Percentiles rank a stretch among this genome's conserved stretches.
These are phyloP conservation scores for Cyberlindnera petersonii DNA, from an alignment of 805 yeast genomes.

Conservation along the genomic window DNA sequence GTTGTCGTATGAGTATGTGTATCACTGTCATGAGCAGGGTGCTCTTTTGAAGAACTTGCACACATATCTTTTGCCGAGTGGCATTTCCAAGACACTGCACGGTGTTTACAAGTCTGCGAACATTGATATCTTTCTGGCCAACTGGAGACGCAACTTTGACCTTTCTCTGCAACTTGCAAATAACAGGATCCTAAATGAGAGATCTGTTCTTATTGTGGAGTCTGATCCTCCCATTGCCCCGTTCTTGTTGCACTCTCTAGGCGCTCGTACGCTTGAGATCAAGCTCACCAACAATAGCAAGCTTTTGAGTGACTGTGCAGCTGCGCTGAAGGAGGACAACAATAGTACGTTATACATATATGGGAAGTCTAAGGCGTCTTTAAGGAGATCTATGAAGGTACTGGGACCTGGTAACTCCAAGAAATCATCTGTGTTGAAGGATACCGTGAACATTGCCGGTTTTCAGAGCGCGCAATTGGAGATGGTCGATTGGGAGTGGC, in stretches of 20 bases:
- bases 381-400: slow-evolving; percentile 6
- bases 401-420: slow-evolving; percentile 4
- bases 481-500: slow-evolving; percentile 61
- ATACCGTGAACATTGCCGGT: background rate
- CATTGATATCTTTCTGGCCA: slow-evolving; percentile 39
- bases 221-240: slow-evolving; percentile 31
- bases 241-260: slow-evolving; percentile 44
- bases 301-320: slow-evolving; percentile 10
- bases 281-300: slow-evolving; percentile 10
- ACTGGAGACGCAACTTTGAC: slow-evolving; percentile 29
- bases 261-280: slow-evolving; percentile 30
- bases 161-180: slow-evolving; percentile 41
- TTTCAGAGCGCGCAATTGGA: slow-evolving; percentile 12
- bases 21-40: slow-evolving; percentile 40
- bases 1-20: slow-evolving; percentile 53
- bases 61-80: slow-evolving; percentile 66
- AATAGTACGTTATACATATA: slow-evolving; percentile 10
- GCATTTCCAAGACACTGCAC: slow-evolving; percentile 48
- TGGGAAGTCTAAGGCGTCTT: slow-evolving; percentile 2
- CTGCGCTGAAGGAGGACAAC: background rate
- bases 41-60: slow-evolving; percentile 24
- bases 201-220: slow-evolving; percentile 21
- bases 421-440: slow-evolving; percentile 6
- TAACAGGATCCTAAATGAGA: slow-evolving; percentile 28
- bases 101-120: slow-evolving; percentile 45